Percentiles rank a stretch among this genome's conserved stretches.
Conservation (phyloP, 306 rosid genomes). For the Myrica gale region DNA sequence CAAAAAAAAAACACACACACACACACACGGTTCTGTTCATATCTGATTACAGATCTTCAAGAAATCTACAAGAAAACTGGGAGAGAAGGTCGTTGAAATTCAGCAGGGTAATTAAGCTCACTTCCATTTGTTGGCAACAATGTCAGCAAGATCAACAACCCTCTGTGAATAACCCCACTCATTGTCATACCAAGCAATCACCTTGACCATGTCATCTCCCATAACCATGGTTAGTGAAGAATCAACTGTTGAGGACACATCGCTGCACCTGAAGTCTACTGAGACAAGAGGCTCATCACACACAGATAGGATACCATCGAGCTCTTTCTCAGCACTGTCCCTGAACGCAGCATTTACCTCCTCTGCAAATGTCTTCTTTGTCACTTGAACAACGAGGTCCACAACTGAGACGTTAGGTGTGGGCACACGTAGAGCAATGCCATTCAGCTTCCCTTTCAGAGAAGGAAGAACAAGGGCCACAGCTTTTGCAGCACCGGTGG, state of each 20-base stretch:
- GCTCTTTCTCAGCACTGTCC: constrained; percentile 79
- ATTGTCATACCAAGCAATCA: constrained; percentile 97
- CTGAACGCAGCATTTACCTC: constrained; percentile 93
- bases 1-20: too few species aligned
- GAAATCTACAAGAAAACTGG: constrained; percentile 2
- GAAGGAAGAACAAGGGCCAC: constrained; percentile 91
- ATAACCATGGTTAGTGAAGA: constrained; percentile 94
- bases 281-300: constrained; percentile 98
- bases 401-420: constrained; percentile 96
- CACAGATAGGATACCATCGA: constrained; percentile 71
- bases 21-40: background rate
- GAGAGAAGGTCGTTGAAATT: constrained; percentile 9
- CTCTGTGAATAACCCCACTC: constrained; percentile 99
- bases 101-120: constrained; percentile 28
- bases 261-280: constrained; percentile 86
- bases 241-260: constrained; percentile 93
- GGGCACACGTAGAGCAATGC: constrained; percentile 94
- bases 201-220: constrained; percentile 99
- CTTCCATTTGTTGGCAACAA: constrained; percentile 94
- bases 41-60: background rate
- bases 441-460: constrained; percentile 89
- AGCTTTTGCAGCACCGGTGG: constrained; percentile 99
- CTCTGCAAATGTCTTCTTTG: constrained; percentile 90
- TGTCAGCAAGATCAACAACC: constrained; percentile 96
- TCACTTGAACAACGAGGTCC: constrained; percentile 91